Percentiles rank a stretch among this genome's conserved stretches.
phyloP scores from a whole-genome alignment of 192 early-diverging fungal genomes.

The Podila epicladia region DNA sequence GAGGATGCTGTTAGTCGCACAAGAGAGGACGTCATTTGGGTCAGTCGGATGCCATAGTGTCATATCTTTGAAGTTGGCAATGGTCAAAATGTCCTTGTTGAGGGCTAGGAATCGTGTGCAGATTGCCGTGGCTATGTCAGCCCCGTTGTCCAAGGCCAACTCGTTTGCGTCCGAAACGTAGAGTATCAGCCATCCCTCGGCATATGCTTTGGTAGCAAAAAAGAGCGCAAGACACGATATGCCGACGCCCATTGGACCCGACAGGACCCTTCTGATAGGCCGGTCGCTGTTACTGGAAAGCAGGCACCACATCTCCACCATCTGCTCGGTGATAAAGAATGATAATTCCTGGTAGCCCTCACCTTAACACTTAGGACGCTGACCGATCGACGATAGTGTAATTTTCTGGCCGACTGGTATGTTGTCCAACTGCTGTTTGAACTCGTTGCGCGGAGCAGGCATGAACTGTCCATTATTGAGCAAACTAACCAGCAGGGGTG shows the following conservation, averaged over 20 bases:
- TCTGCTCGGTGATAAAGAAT: constrained; percentile 35
- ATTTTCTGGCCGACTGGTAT: constrained; percentile 19
- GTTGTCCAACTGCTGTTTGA: constrained; percentile 13
- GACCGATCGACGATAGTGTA: constrained; percentile 26
- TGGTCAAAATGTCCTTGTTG: constrained; percentile 44
- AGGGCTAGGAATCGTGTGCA: constrained; percentile 25
- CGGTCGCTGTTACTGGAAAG: constrained; percentile 14
- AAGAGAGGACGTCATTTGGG: not conserved
- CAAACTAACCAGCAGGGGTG: constrained; percentile 2
- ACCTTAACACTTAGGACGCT: constrained; percentile 18
- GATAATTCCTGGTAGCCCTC: constrained; percentile 18
- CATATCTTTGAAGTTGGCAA: not conserved
- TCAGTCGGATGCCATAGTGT: not conserved
- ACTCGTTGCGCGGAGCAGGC: constrained; percentile 14
- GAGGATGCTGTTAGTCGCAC: constrained; percentile 7
- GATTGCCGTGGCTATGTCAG: constrained; percentile 1
- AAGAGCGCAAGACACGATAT: constrained; percentile 37
- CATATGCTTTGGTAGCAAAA: constrained; percentile 35
- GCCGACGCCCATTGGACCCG: constrained; percentile 37
- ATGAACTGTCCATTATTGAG: constrained; percentile 11
- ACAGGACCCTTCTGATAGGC: constrained; percentile 28
- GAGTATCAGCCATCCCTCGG: constrained; percentile 27
- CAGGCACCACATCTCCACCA: constrained; percentile 19
- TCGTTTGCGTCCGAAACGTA: constrained; percentile 36
- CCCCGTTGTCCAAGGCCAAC: not conserved